Evolutionary conservation across 768 basidiomycete species (phyloP).

Genomic region (Phanerochaete carnosa): DNA sequence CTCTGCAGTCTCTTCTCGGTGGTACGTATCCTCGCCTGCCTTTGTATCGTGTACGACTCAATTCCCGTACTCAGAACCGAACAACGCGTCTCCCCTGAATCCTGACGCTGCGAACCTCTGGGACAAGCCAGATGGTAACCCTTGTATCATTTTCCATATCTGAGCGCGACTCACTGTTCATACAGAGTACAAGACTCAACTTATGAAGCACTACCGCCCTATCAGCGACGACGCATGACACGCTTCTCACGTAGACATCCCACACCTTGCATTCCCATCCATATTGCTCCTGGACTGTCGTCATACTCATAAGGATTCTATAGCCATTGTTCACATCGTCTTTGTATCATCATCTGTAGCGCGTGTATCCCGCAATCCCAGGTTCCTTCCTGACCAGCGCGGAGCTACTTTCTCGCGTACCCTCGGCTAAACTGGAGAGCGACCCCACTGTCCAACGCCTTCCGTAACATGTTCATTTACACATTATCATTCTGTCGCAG

Average conservation of each 20-base stretch:
- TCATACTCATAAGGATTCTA: not conserved
- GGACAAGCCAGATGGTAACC: slow-evolving; percentile 64
- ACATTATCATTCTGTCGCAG: too few relatives aligned
- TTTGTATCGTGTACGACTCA: not conserved
- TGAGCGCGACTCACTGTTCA: slow-evolving; percentile 3
- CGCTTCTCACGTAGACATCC: not conserved
- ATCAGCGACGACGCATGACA: slow-evolving; percentile 33
- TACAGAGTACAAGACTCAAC: slow-evolving; percentile 67
- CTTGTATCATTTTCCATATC: not conserved
- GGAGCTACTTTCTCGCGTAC: not conserved
- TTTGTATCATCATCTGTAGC: slow-evolving; percentile 5
- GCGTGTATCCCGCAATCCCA: not conserved
- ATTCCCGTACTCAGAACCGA: slow-evolving; percentile 63
- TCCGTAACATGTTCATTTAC: too few relatives aligned
- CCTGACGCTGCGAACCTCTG: slow-evolving; percentile 82
- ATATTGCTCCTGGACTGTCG: slow-evolving; percentile 11
- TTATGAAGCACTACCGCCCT: slow-evolving; percentile 71
- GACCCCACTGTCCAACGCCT: too few relatives aligned
- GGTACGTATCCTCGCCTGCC: slow-evolving; percentile 42
- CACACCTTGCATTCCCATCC: not conserved
- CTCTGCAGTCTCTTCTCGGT: slow-evolving; percentile 83
- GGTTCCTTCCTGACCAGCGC: not conserved
- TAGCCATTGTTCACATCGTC: slow-evolving; percentile 1
- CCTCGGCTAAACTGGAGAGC: too few relatives aligned
- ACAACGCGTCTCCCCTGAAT: slow-evolving; percentile 90